Base-by-base conservation (phyloP, 2,329 filamentous ascomycete species). In the Colletotrichum sp. region DNA sequence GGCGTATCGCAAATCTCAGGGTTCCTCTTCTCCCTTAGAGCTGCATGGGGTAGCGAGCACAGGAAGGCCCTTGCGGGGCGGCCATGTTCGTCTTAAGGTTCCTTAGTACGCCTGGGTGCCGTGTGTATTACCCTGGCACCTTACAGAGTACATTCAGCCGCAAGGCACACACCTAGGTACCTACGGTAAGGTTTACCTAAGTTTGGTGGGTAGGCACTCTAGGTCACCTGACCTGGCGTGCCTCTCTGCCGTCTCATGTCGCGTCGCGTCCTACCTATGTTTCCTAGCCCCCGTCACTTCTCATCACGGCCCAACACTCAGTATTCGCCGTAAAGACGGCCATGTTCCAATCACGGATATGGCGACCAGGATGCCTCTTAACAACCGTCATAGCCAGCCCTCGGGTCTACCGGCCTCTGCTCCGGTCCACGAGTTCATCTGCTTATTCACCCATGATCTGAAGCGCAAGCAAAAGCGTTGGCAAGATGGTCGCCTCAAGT, bases 401-500 rank as follows among this genome's bases (percentile, higher is more conserved):
- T 15, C 21, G 30, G 44, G 32, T 15, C 66, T 67, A 28, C 90
- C 92, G 79, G 92, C 91, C 80, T 94, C 93, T 24, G 95, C 96
- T 3, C 89, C 91, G 0, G 95, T 98, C 52, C 88, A 94, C 81
- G 95, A 98, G 81, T 98, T 94, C 84, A 90, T 92, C 77, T 98
- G 96, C 83, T 92, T 98, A 6, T 98, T 95, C 85, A 98, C 96
- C 3, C 92, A 95, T 82, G 96, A 98, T 82, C 84, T 98, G 57
- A 92, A 93, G 68, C 92, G 95, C 72, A 98, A 98, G 86, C 93
- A 95, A 80, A 98, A 98, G 83, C 90, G 95, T 77, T 98, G 96
- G 96, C 95, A 98, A 81, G 96, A 98, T 93, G 96, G 96, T 44
- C 92, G 92, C 68, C 90, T 98, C 77, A 94, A 94, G 78, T 98